phyloP scores from a whole-genome alignment of 805 yeast genomes.

The Isabelozyma heimii region DNA sequence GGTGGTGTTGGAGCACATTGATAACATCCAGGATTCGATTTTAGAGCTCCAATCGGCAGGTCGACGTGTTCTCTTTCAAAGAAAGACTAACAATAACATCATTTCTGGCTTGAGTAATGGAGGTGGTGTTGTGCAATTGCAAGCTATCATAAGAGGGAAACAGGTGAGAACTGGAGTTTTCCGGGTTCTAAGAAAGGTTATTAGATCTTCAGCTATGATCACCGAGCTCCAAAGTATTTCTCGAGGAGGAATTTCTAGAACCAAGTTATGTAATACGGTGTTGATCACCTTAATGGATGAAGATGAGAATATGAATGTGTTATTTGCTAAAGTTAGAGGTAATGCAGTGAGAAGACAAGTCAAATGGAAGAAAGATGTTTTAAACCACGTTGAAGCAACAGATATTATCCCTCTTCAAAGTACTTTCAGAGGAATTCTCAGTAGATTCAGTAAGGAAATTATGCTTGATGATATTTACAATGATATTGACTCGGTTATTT shows the following conservation, averaged over 20 bases:
- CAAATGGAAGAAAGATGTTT: conserved; percentile 8
- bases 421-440: conserved; percentile 57
- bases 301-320: conserved; percentile 32
- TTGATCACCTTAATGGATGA: conserved; percentile 40
- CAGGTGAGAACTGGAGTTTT: conserved; percentile 22
- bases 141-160: conserved; percentile 38
- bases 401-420: conserved; percentile 52
- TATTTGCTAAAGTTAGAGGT: conserved; percentile 48
- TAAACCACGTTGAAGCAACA: conserved; percentile 10
- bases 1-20: conserved; percentile 19
- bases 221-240: conserved; percentile 40
- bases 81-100: conserved; percentile 9
- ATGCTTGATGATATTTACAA: conserved; percentile 52
- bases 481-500: conserved; percentile 34
- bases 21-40: conserved; percentile 17
- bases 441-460: conserved; percentile 55
- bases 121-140: conserved; percentile 26
- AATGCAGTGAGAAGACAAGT: conserved; percentile 30
- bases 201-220: conserved; percentile 2
- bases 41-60: conserved; percentile 28
- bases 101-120: conserved; percentile 17
- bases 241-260: conserved; percentile 45
- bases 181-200: conserved; percentile 6
- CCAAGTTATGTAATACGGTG: conserved; percentile 39
- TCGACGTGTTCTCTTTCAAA: conserved; percentile 21